Evolutionary conservation across 2,329 filamentous ascomycete genomes (phyloP).

Genomic region (Akanthomyces lecanii): DNA sequence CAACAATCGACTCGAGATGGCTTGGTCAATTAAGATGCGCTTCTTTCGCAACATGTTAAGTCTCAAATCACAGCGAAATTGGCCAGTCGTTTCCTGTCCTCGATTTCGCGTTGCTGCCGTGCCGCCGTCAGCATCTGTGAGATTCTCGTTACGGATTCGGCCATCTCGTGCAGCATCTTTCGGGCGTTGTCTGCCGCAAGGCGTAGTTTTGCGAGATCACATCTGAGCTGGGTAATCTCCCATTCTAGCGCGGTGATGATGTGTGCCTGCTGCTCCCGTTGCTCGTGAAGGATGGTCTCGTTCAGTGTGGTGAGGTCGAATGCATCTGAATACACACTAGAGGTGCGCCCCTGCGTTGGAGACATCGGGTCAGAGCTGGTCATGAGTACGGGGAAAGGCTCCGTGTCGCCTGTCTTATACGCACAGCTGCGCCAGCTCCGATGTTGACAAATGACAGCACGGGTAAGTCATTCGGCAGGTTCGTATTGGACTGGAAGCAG

Average conservation of each 20-base stretch:
- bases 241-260: background rate
- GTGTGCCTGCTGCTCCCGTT: background rate
- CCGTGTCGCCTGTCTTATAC: background rate
- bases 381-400: background rate
- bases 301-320: background rate
- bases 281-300: background rate
- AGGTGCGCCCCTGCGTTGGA: background rate
- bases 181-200: background rate
- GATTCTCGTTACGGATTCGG: background rate
- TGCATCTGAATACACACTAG: background rate
- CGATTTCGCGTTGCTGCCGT: background rate
- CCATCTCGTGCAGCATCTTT: background rate
- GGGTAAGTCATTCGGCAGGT: background rate
- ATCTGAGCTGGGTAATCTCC: background rate
- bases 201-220: background rate
- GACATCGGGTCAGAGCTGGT: background rate
- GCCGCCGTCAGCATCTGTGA: background rate
- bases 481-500: background rate
- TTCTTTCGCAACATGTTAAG: background rate
- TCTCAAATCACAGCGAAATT: background rate
- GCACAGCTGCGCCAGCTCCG: background rate
- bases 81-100: slow-evolving; percentile 2
- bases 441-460: background rate
- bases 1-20: background rate
- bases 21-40: background rate